Conservation (phyloP, 257 asterid genomes). For the Forsythia viridissima region DNA sequence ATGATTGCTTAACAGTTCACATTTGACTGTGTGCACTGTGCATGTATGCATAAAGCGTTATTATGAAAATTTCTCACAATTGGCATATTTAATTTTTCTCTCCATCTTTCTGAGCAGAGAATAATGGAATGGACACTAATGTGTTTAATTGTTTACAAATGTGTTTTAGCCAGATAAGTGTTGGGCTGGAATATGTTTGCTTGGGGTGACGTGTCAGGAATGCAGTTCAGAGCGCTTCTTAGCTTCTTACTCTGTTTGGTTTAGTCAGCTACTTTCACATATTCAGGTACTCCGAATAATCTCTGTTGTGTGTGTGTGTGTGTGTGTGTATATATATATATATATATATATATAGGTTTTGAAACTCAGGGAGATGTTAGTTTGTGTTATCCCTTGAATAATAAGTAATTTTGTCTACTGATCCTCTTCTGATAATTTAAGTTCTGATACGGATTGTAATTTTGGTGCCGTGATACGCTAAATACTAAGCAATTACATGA, state of each 20-base stretch:
- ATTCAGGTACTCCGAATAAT: conserved; percentile 61
- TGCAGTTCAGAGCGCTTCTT: conserved; percentile 80
- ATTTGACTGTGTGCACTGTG: neutral
- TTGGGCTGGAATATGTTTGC: conserved; percentile 91
- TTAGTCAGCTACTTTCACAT: conserved; percentile 51
- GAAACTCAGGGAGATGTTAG: neutral
- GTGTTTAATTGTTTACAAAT: conserved; percentile 22
- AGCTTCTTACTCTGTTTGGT: conserved; percentile 72
- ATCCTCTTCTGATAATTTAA: conserved; percentile 7
- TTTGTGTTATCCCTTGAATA: neutral
- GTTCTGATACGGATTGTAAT: neutral
- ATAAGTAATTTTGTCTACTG: neutral
- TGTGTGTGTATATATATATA: too few relatives aligned
- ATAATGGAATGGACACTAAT: conserved; percentile 10
- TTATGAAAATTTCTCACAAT: neutral
- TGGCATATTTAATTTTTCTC: neutral
- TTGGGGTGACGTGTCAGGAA: conserved; percentile 83
- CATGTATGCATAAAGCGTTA: neutral
- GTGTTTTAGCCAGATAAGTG: conserved; percentile 76
- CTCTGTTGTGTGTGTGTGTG: neutral
- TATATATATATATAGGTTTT: neutral
- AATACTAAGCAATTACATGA: neutral
- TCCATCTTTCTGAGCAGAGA: neutral
- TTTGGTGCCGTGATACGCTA: conserved; percentile 10
- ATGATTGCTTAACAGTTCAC: neutral